Base-by-base conservation (phyloP, 2,329 filamentous ascomycete genomes). In the Akanthomyces lecanii region DNA sequence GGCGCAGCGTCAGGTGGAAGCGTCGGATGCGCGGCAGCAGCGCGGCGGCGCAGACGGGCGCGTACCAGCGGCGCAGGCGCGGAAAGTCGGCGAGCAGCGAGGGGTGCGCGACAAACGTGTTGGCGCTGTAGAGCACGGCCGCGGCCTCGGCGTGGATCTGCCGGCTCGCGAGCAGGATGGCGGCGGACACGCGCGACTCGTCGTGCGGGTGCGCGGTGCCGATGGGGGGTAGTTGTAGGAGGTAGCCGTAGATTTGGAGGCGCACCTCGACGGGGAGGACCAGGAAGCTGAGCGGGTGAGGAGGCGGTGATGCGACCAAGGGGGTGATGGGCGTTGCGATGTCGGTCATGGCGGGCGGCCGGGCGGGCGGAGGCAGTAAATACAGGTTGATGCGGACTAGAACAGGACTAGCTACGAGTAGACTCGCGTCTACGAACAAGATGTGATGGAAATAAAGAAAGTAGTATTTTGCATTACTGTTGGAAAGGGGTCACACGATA, bases 241-340 rank as follows among this genome's bases (percentile, higher is more conserved):
- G 78, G 65, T 76, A 69, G 25, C 69, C 63, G 72, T 81, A 81
- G 65, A 81, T 78, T 61, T 81, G 74, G 63, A 80, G 74, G 45
- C 79, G 79, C 67, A 82, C 72, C 68, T 82, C 79, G 54, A 76
- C 67, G 40, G 79, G 78, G 28, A 82, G 73, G 59, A 72, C 71
- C 45, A 81, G 73, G 65, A 81, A 70, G 50, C 47, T 44, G 18
- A 25, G 7, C 23, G 14, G 25, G 23, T 0, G 42, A 36, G 12
- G n/a, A 4, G 30, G 28, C 25, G 55, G 42, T 38, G 53, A 45
- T 44, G 23, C 28, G 40, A 16, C 18, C 5, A 25, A 11, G 8
- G 25, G 12, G 12, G 4, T 12, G 36, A 18, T 23, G 16, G 38
- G 10, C 23, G 30, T 44, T 18, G 23, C 53, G 53, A 50, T 7